phyloP scores from a whole-genome alignment of 495 filamentous ascomycete genomes.

The Neurospora tetraspora region DNA sequence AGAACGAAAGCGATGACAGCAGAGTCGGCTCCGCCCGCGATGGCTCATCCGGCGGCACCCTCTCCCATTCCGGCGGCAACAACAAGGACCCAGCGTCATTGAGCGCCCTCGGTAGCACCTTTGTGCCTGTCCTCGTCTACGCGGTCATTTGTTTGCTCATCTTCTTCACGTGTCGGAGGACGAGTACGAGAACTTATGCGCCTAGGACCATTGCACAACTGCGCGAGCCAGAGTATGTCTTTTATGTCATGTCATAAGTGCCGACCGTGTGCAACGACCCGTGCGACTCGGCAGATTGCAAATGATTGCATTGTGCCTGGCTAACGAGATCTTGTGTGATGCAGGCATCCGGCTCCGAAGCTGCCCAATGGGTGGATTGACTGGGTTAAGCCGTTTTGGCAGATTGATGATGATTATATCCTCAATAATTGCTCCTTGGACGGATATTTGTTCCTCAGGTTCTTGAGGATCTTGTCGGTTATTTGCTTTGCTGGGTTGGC shows the following conservation, averaged over 20 bases:
- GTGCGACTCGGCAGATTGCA: background rate
- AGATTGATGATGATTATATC: constrained; percentile 50
- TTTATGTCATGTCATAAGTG: background rate
- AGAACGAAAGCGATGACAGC: constrained; percentile 17
- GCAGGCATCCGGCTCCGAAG: constrained; percentile 51
- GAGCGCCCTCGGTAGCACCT: constrained; percentile 38
- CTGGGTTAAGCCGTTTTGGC: constrained; percentile 54
- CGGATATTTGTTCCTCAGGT: constrained; percentile 73
- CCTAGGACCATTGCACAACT: constrained; percentile 18
- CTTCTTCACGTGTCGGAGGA: constrained; percentile 21
- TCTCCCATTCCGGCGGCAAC: constrained; percentile 9
- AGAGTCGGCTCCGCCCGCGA: constrained; percentile 22
- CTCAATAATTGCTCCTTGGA: constrained; percentile 62
- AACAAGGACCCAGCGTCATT: constrained; percentile 13
- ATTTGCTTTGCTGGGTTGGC: constrained; percentile 64
- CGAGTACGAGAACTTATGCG: constrained; percentile 23
- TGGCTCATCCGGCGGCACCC: constrained; percentile 14
- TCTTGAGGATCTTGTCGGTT: constrained; percentile 55
- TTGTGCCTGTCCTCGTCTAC: constrained; percentile 37
- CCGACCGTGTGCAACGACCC: background rate
- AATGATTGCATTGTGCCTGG: background rate
- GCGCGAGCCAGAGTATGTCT: constrained; percentile 23
- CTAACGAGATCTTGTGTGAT: constrained; percentile 11
- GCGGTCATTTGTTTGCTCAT: constrained; percentile 21
- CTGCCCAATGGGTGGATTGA: constrained; percentile 58